Conservation (phyloP, 495 filamentous ascomycete genomes). For the Pseudotulostoma volvatum region DNA sequence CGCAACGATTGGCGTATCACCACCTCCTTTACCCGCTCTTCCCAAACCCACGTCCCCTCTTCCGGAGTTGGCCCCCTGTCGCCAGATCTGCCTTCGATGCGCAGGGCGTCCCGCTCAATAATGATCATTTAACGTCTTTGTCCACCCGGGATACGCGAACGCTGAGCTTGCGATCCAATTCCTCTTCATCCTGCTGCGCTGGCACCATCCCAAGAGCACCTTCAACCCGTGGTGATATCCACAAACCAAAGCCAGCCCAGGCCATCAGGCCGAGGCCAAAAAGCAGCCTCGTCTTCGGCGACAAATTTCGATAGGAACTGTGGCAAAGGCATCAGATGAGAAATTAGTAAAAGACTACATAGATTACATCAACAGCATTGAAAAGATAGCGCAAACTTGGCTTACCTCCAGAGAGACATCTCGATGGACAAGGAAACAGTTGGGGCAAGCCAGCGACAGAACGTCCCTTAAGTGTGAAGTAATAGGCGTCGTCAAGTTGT, state of each 20-base stretch:
- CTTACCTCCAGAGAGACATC: neutral
- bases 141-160: conserved; percentile 30
- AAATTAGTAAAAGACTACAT: neutral
- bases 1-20: too few relatives aligned
- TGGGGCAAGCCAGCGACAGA: neutral
- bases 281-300: conserved; percentile 43
- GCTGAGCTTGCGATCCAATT: conserved; percentile 32
- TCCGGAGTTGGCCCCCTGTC: neutral
- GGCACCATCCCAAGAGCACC: conserved; percentile 43
- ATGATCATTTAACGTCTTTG: conserved; percentile 9
- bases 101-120: too few relatives aligned
- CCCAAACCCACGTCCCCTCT: neutral
- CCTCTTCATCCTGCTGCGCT: conserved; percentile 43
- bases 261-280: conserved; percentile 50
- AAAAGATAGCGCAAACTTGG: neutral
- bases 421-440: neutral
- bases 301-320: conserved; percentile 44
- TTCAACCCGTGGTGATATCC: conserved; percentile 43
- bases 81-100: too few relatives aligned
- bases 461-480: neutral
- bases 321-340: neutral
- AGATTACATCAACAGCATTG: neutral
- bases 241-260: conserved; percentile 45
- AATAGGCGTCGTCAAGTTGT: neutral
- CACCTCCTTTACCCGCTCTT: too few relatives aligned